Base-by-base conservation (phyloP, 768 basidiomycete genomes). In the Suillus fuscotomentosus region DNA sequence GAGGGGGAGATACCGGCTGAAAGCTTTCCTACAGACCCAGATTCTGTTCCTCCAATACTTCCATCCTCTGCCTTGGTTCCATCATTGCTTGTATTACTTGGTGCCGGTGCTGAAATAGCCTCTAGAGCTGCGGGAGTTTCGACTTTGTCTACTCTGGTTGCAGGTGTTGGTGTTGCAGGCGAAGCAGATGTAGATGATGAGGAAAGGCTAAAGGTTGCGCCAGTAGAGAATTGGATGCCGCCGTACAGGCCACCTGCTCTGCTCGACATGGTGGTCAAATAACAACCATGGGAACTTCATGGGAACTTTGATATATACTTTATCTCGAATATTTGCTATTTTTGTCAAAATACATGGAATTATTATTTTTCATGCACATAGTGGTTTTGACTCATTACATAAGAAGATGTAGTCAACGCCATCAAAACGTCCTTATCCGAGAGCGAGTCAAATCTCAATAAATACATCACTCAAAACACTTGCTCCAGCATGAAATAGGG, bases 171-270 rank as follows among this genome's bases (percentile, higher is more conserved):
- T 60, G 69, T 60, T 61, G 71, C 60, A 47, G 72, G 62, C 56
- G 78, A 68, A 57, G 76, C 66, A 56, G 82, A 69, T 66, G 77
- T 67, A 68, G 81, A 77, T 22, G 82, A 75, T 48, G 82, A 77
- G 15, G 80, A 69, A 17, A 83, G 78, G 63, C 70, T 70, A 65
- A 88, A 84, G 34, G 86, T 81, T 64, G 88, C 83, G 48, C 84
- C 81, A 62, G 88, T 86, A 31, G 91, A 91, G 78, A 94, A 94
- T 63, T 92, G 90, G 68, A 94, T 91, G 71, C 92, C 92, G 54
- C 92, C 92, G 70, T 94, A 94, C 62, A 94, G 83, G 59, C 92
- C 92, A 60, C 92, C 92, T 62, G 90, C 90, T 82, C 86, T 84
- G 79, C 87, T 85, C 57, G 88, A 89, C 87, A 91, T 90, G 71